A percentile compares a stretch with the other conserved stretches of the same genome.
Conservation (phyloP, 306 rosid species). For the Morella rubra region DNA sequence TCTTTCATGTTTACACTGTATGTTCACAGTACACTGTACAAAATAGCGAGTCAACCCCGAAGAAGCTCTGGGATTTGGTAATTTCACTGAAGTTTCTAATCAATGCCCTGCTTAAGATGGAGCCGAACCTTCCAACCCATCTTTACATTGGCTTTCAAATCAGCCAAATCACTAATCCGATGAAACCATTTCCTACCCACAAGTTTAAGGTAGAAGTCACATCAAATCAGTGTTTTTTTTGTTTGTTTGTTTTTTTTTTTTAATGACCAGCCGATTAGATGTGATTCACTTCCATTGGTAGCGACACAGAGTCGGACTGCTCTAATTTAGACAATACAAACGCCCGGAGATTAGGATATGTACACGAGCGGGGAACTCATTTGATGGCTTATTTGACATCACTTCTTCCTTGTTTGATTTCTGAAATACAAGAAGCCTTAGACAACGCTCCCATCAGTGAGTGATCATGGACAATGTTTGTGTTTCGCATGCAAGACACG, state of each 20-base stretch:
- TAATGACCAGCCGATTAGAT: background rate
- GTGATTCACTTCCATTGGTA: background rate
- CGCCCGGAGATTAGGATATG: background rate
- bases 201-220: background rate
- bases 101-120: background rate
- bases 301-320: background rate
- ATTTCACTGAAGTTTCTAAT: background rate
- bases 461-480: no score
- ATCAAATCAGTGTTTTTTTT: background rate
- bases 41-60: background rate
- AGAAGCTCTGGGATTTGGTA: background rate
- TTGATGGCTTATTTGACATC: background rate
- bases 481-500: no score
- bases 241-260: no score
- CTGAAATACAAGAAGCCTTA: background rate
- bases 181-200: background rate
- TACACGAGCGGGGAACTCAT: background rate
- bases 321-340: background rate
- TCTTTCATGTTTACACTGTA: no score
- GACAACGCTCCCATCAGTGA: no score
- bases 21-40: no score
- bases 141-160: background rate
- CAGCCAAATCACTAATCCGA: background rate
- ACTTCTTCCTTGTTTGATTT: background rate
- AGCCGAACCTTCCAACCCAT: background rate